Evolutionary conservation across 164 flowering plant species (phyloP), one percentile per base, ranked within the genome.

Genomic region (Echeveria elegans): DNA sequence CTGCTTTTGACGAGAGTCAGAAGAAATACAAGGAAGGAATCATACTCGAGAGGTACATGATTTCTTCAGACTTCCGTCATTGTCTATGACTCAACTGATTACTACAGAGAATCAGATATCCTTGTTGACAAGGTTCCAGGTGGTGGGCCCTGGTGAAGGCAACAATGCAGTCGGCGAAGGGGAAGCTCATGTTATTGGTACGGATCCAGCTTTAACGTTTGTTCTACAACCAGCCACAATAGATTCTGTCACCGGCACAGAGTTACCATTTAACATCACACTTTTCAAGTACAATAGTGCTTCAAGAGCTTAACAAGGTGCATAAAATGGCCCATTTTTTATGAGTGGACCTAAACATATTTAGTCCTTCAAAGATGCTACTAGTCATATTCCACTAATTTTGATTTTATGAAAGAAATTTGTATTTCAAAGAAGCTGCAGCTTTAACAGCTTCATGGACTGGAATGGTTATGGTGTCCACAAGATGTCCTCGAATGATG

Each of bases 11-110:
- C 58, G 78, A 80, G 72, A 52, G 9, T 53, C 86, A 84, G 68
- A 83, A 80, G 70, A 82, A 86, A 81, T 80, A 70, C 87, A 87
- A 81, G 68, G 88, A 87, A 38, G 84, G 83, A 69, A 82, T 73
- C 68, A 75, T 86, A 58, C 75, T 86, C 18, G 88, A 84, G 61
- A 82, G 83, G 90, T 86, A 52, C 38, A 9, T n/a, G 61, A 30
- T 30, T 28, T 47, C 9, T 21, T 47, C 5, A 36, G 24, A 9
- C 40, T 21, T 18, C n/a, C n/a, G n/a, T 37, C 8, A 61, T 30
- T 2, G 29, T 29, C 29, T n/a, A 28, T 14, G 24, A 12, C 2
- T 19, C 37, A 34, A 14, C 50, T 3, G 5, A 19, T 24, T 40
- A 18, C 32, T 67, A 21, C 50, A 40, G 67, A 38, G 58, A 31